phyloP scores from a whole-genome alignment of 192 early-diverging fungal species.

The Dissophora globulifera region DNA sequence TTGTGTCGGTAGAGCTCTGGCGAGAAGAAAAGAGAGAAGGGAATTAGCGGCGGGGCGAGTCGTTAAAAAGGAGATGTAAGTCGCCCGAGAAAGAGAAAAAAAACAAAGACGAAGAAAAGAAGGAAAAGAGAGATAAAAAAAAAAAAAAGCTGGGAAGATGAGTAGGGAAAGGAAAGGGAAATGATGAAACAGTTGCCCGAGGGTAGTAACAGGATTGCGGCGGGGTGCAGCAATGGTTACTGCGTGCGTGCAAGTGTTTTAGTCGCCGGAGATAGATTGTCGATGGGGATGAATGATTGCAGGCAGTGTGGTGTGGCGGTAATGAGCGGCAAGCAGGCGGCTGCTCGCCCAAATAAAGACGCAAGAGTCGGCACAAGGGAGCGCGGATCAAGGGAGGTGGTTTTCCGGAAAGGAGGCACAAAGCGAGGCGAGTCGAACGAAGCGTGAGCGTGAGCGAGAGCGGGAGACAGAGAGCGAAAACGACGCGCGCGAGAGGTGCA shows the following conservation, averaged over 20 bases:
- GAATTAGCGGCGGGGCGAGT: background rate
- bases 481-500: no score
- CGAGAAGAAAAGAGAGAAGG: conserved; percentile 7
- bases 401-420: no score
- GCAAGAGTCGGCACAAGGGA: no score
- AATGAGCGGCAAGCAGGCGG: conserved; percentile 3
- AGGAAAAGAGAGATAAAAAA: background rate
- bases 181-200: conserved; percentile 30
- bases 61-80: background rate
- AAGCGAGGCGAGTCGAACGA: no score
- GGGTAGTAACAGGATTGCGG: conserved; percentile 27
- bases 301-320: conserved; percentile 23
- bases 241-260: background rate
- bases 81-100: background rate
- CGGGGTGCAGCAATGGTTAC: background rate
- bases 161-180: background rate
- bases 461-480: background rate
- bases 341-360: no score
- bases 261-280: no score
- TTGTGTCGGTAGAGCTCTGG: no score
- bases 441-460: no score
- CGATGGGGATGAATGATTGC: background rate
- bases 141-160: background rate
- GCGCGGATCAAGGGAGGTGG: conserved; percentile 16
- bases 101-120: background rate